Base-by-base conservation (phyloP, 75 land plant genomes). In the Cupressus sempervirens region DNA sequence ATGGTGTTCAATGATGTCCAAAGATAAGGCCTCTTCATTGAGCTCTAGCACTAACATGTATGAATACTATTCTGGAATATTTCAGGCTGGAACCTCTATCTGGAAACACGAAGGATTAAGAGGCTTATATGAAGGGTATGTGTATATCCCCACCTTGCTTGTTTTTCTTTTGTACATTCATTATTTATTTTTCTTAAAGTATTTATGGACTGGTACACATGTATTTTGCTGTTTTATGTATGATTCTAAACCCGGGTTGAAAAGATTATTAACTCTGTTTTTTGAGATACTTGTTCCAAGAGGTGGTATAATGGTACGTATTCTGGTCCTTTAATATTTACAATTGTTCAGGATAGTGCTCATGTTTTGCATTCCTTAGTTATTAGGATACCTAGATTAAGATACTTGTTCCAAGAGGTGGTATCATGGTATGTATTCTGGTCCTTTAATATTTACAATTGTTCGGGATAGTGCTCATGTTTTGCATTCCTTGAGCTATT, bases 121-220 rank as follows among this genome's bases (percentile, higher is more conserved):
- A 72, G 99, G 99, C 58, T 85, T 97, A 82, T 97, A 93, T 91
- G 93, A 98, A 10, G 99, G 99, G 99, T 97, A 92, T 56, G 85
- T 82, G 46, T 70, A 38, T 58, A 68, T 4, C 18, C 5, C 40
- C 13, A 12, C 35, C 41, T 45, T 15, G 41, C 18, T 72, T 75
- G 23, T 8, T 30, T 82, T 53, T 67, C 48, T 82, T 38, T 23
- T 50, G 23, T 32, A 67, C 14, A 45, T 67, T 35, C 11, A 18
- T 15, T 30, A 40, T 9, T 18, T 56, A n/a, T 40, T n/a, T 6
- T 84, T 18, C 30, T 4, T 20, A 50, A 36, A 79, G 23, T 11
- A 70, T 70, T 70, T 30, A 12, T 70, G 35, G 32, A n/a, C 4
- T 23, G 20, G 30, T 18, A n/a, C n/a, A 11, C 30, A 23, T 41